Percentiles rank a stretch among this genome's conserved stretches.
These are phyloP conservation scores for Phytophthora ramorum DNA, from an alignment of 352 stramenopile species.

Conservation along the genomic window DNA sequence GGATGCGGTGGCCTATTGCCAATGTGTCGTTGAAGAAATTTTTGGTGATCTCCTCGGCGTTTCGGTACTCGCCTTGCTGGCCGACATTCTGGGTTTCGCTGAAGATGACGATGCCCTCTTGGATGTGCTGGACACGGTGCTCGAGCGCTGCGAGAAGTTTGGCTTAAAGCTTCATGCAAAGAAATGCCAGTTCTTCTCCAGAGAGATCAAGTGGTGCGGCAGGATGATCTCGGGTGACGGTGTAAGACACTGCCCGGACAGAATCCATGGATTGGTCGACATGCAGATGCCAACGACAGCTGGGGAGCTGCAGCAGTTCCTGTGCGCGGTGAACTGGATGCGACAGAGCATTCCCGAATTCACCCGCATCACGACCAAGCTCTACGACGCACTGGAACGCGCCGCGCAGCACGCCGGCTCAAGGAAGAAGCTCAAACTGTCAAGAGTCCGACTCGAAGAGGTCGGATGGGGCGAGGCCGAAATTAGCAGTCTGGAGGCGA, in stretches of 20 bases:
- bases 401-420: background rate
- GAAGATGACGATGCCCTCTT: background rate
- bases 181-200: background rate
- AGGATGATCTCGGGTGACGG: constrained; percentile 24
- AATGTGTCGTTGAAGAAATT: background rate
- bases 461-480: too few relatives aligned
- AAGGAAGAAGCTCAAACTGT: background rate
- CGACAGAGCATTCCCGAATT: background rate
- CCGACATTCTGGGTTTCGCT: background rate
- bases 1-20: background rate
- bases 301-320: constrained; percentile 41
- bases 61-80: background rate
- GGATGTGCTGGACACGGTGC: background rate
- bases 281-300: constrained; percentile 25
- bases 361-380: background rate
- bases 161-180: background rate
- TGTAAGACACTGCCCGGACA: constrained; percentile 20
- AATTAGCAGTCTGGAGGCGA: too few relatives aligned
- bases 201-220: background rate
- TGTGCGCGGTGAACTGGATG: constrained; percentile 46
- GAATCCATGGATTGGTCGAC: constrained; percentile 23
- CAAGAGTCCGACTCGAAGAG: too few relatives aligned
- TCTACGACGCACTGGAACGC: background rate
- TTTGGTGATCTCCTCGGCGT: background rate
- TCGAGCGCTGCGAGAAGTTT: background rate